phyloP scores from a whole-genome alignment of 2,329 filamentous ascomycete species.

The Zasmidium angulare region DNA sequence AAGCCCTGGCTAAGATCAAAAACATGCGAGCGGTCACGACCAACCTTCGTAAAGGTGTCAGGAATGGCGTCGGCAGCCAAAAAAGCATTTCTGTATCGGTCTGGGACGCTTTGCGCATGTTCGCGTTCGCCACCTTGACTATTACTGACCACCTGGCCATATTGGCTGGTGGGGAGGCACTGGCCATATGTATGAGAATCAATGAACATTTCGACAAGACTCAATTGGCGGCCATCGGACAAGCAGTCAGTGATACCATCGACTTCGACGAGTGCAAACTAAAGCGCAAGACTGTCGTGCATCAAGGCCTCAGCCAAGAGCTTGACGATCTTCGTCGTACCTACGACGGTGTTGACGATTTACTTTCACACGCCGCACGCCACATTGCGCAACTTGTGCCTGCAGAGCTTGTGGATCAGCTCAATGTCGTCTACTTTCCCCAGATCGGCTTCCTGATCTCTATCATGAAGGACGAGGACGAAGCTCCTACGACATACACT shows the following conservation, averaged over 20 bases:
- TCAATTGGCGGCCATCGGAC: slow-evolving; percentile 65
- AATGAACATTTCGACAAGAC: slow-evolving; percentile 58
- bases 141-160: slow-evolving; percentile 65
- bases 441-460: slow-evolving; percentile 88
- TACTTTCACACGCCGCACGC: slow-evolving; percentile 67
- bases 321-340: slow-evolving; percentile 76
- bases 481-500: slow-evolving; percentile 58
- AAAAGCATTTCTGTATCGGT: slow-evolving; percentile 55
- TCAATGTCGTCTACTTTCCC: slow-evolving; percentile 86
- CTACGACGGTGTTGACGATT: slow-evolving; percentile 73
- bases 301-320: slow-evolving; percentile 66
- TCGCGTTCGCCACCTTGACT: slow-evolving; percentile 69
- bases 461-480: slow-evolving; percentile 62
- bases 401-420: slow-evolving; percentile 50
- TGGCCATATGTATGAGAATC: slow-evolving; percentile 60
- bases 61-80: slow-evolving; percentile 55
- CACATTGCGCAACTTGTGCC: slow-evolving; percentile 66
- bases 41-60: slow-evolving; percentile 76
- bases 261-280: slow-evolving; percentile 77
- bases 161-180: slow-evolving; percentile 53
- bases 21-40: slow-evolving; percentile 70
- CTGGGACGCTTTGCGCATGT: slow-evolving; percentile 73
- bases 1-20: slow-evolving; percentile 67
- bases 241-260: slow-evolving; percentile 69
- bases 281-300: slow-evolving; percentile 71